These are phyloP conservation scores for Malbranchea zuffiana DNA, from an alignment of 2,329 filamentous ascomycete species.

Conservation along the genomic window DNA sequence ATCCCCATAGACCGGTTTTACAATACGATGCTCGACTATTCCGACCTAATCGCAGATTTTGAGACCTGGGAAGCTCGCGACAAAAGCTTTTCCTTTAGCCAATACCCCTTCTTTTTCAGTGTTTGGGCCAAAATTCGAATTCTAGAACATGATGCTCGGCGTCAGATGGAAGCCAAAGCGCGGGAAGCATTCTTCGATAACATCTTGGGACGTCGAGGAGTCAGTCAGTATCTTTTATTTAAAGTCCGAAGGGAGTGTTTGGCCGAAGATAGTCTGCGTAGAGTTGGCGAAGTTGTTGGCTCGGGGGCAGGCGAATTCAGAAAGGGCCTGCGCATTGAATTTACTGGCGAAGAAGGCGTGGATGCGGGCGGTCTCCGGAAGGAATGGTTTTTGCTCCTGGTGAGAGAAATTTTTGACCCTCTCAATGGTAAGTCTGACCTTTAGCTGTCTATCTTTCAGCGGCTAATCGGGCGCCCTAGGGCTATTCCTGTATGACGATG, in stretches of 20 bases:
- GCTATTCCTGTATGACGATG: conserved; percentile 86
- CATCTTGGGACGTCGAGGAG: conserved; percentile 61
- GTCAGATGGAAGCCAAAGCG: conserved; percentile 82
- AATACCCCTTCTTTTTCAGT: conserved; percentile 83
- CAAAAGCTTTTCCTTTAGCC: conserved; percentile 74
- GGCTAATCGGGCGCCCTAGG: conserved; percentile 40
- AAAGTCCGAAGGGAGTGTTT: conserved; percentile 73
- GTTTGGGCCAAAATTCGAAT: conserved; percentile 90
- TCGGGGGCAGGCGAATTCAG: conserved; percentile 76
- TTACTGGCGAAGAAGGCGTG: conserved; percentile 78
- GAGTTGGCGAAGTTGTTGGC: conserved; percentile 75
- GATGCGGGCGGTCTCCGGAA: conserved; percentile 84
- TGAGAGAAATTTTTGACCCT: conserved; percentile 82
- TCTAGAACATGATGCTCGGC: conserved; percentile 72
- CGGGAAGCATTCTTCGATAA: conserved; percentile 85
- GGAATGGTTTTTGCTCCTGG: conserved; percentile 85
- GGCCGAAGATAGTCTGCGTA: conserved; percentile 75
- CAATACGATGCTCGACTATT: conserved; percentile 72
- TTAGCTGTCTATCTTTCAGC: conserved; percentile 5
- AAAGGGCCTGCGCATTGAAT: conserved; percentile 76
- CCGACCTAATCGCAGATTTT: conserved; percentile 76
- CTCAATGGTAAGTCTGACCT: conserved; percentile 57
- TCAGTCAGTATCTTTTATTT: conserved; percentile 68
- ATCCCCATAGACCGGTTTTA: conserved; percentile 79
- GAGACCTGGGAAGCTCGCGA: conserved; percentile 72